Base-by-base conservation (phyloP, 352 stramenopile genomes). In the Pythium volutum region DNA sequence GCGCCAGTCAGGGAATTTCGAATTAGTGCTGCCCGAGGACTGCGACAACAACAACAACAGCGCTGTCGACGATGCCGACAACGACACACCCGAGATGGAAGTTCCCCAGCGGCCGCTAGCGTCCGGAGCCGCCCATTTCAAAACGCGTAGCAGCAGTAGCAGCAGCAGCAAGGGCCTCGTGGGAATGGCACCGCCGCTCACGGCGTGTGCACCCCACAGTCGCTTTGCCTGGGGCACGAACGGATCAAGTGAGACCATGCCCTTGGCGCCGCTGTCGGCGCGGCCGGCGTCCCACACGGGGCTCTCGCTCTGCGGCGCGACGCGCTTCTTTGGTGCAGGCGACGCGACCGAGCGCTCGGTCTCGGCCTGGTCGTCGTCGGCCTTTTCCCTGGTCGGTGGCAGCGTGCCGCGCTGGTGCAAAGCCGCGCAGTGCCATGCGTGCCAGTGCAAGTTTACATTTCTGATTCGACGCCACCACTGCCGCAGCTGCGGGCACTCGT, bases 401-500 rank as follows among this genome's bases (percentile, higher is more conserved):
- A 67, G 58, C 41, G 73, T 88, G 33, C 78, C 84, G 49, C 84
- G 84, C 43, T 94, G 87, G 70, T 79, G 73, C 58, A 92, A 92
- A 49, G 71, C 84, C 49, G 48, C 69, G 4, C 70, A 68, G 39
- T 95, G 85, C 70, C 75, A 76, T 22, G 81, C 87, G 51, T 95
- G 85, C 63, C 43, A 78, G 33, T 91, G 82, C 67, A 73, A 75
- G 26, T 95, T 95, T 49, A 76, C 72, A 31, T 64, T 91, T 42
- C 69, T 95, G 18, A 74, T 72, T 47, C 79, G 85, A 36, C 86
- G 86, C 26, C 86, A 95, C 66, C 84, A 95, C 65, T 95, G 86
- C 56, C 86, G 86, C 38, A 79, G 76, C 64, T 95, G 86, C 59
- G 84, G 84, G 34, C 75, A 90, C 58, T 91, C 84, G 62, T 95